phyloP scores from a whole-genome alignment of 768 basidiomycete species.

The Lentinus tigrinus region DNA sequence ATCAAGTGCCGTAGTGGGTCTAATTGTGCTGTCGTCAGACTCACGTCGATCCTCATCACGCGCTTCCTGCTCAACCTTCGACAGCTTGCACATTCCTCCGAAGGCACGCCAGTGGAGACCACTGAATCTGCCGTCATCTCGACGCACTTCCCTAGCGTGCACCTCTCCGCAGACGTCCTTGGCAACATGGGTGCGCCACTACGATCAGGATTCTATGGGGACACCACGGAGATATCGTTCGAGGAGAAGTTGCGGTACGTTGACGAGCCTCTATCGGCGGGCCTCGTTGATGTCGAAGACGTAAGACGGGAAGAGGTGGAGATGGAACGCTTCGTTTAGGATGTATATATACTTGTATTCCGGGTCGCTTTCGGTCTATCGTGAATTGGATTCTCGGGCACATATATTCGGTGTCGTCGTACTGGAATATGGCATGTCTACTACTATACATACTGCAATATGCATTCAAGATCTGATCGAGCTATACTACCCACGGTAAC shows the following conservation, averaged over 20 bases:
- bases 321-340: neutral
- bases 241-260: neutral
- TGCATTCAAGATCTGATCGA: too few relatives aligned
- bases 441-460: too few relatives aligned
- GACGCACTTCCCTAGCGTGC: slow-evolving; percentile 1
- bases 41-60: slow-evolving; percentile 20
- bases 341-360: neutral
- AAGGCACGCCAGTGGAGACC: neutral
- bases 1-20: neutral
- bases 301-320: neutral
- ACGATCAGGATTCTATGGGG: neutral
- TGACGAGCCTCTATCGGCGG: neutral
- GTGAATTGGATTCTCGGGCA: too few relatives aligned
- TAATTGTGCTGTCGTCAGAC: neutral
- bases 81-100: neutral
- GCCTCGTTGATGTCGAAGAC: neutral
- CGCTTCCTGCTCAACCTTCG: slow-evolving; percentile 21
- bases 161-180: neutral
- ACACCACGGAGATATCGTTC: neutral
- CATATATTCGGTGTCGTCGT: too few relatives aligned
- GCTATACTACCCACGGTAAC: too few relatives aligned
- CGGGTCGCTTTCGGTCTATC: neutral
- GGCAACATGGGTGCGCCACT: slow-evolving; percentile 5
- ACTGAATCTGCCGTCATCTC: neutral
- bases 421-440: too few relatives aligned